A percentile compares a stretch with the other conserved stretches of the same genome.
These are phyloP conservation scores for Spergularia azorica DNA, from an alignment of 179 eudicot species.

Conservation along the genomic window DNA sequence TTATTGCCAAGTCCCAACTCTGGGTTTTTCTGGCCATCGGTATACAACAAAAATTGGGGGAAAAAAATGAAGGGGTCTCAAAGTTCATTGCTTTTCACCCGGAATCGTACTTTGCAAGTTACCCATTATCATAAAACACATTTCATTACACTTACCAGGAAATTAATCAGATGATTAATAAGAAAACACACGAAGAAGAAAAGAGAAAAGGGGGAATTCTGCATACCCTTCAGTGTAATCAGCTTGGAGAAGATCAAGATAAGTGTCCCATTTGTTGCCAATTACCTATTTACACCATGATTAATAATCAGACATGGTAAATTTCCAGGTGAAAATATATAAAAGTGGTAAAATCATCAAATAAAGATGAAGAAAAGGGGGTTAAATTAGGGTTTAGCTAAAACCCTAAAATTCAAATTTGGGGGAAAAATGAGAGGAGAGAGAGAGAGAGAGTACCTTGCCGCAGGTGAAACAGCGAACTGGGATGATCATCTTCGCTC, in stretches of 20 bases:
- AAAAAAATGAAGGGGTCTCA: no score
- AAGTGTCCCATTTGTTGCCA: slow-evolving; percentile 88
- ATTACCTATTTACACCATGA: slow-evolving; percentile 46
- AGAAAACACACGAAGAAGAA: neutral
- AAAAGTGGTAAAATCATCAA: neutral
- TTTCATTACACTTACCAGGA: neutral
- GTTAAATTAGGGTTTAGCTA: neutral
- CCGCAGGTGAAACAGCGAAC: slow-evolving; percentile 97
- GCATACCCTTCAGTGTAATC: slow-evolving; percentile 78
- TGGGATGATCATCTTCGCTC: slow-evolving; percentile 65
- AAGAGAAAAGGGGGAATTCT: neutral
- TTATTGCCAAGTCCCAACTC: no score
- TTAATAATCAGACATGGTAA: no score
- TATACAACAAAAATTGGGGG: no score
- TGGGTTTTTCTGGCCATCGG: no score
- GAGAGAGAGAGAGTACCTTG: slow-evolving; percentile 46
- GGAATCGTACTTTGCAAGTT: no score
- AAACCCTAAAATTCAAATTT: neutral
- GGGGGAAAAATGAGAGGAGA: neutral
- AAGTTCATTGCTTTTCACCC: no score
- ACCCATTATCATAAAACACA: no score
- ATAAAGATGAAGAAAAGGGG: neutral
- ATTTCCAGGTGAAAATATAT: neutral
- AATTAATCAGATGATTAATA: neutral
- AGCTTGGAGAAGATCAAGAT: slow-evolving; percentile 87